These are phyloP conservation scores for Neurospora intermedia DNA, from an alignment of 495 filamentous ascomycete genomes.

Conservation along the genomic window DNA sequence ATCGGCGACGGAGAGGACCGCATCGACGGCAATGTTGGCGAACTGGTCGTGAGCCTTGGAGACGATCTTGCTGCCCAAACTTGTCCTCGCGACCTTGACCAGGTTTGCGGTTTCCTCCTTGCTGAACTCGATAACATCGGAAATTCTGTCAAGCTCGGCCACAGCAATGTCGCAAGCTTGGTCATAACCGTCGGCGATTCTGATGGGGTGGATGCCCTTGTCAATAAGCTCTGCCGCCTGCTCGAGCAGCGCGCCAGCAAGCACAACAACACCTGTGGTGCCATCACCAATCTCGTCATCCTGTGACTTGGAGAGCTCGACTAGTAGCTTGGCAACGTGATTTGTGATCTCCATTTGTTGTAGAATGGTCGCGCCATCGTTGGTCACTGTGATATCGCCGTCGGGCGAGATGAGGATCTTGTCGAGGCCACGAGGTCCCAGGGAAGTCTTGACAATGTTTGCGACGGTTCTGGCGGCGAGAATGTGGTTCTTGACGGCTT, in stretches of 20 bases:
- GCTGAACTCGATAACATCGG: conserved; percentile 79
- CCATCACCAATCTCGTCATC: conserved; percentile 99
- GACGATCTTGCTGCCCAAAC: conserved; percentile 97
- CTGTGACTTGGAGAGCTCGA: conserved; percentile 97
- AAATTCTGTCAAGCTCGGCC: conserved; percentile 82
- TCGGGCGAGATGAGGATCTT: conserved; percentile 99
- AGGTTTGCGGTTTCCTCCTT: conserved; percentile 70
- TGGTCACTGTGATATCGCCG: conserved; percentile 98
- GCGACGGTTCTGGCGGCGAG: conserved; percentile 91
- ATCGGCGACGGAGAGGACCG: conserved; percentile 92
- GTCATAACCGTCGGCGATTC: conserved; percentile 97
- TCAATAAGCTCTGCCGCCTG: conserved; percentile 98
- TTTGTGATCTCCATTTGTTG: conserved; percentile 99
- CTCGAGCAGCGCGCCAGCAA: conserved; percentile 90
- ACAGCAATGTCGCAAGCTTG: conserved; percentile 94
- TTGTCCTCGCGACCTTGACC: conserved; percentile 87
- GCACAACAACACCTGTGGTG: conserved; percentile 93
- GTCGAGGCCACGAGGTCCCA: conserved; percentile 92
- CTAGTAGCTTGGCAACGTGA: conserved; percentile 92
- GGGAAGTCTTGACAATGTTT: conserved; percentile 92
- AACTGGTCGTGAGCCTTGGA: conserved; percentile 99
- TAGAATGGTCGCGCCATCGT: conserved; percentile 96
- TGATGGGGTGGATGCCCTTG: conserved; percentile 97
- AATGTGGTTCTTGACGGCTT: conserved; percentile 96
- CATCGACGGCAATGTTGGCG: conserved; percentile 91